Conservation (phyloP, 441 rosid species). For the Erodium moschatum region DNA sequence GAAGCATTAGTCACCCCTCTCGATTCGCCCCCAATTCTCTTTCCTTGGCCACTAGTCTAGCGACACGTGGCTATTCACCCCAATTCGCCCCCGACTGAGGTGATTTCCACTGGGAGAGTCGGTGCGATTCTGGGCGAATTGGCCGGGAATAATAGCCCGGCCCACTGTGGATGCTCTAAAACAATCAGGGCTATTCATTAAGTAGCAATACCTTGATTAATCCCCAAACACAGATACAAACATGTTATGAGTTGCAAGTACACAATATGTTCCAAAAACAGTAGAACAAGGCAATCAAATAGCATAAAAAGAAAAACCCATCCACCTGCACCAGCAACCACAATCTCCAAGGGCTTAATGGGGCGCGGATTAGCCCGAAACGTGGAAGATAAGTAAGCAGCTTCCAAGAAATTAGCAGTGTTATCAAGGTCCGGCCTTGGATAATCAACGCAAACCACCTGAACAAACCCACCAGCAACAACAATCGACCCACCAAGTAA, state of each 20-base stretch:
- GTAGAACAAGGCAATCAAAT: background rate
- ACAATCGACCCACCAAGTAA: background rate
- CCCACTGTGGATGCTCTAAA: too few species aligned
- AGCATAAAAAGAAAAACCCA: background rate
- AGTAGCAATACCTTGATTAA: too few species aligned
- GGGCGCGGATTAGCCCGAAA: conserved; percentile 63
- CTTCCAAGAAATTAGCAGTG: conserved; percentile 71
- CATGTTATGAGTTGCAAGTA: background rate
- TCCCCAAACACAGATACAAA: too few species aligned
- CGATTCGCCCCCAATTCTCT: too few species aligned
- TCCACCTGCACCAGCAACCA: conserved; percentile 87
- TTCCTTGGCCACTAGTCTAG: too few species aligned
- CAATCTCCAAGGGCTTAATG: conserved; percentile 58
- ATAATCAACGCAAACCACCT: conserved; percentile 78
- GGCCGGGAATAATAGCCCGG: too few species aligned
- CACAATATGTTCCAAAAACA: background rate
- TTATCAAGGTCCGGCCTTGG: conserved; percentile 80
- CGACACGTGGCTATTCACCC: too few species aligned
- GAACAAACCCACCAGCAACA: conserved; percentile 12
- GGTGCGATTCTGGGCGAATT: too few species aligned
- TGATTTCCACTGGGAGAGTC: too few species aligned
- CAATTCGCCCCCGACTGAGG: too few species aligned
- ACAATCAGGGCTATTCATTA: too few species aligned
- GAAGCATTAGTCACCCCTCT: too few species aligned
- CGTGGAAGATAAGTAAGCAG: conserved; percentile 64